Base-by-base conservation (phyloP, 140 eudicot species). In the Oenanthe javanica region DNA sequence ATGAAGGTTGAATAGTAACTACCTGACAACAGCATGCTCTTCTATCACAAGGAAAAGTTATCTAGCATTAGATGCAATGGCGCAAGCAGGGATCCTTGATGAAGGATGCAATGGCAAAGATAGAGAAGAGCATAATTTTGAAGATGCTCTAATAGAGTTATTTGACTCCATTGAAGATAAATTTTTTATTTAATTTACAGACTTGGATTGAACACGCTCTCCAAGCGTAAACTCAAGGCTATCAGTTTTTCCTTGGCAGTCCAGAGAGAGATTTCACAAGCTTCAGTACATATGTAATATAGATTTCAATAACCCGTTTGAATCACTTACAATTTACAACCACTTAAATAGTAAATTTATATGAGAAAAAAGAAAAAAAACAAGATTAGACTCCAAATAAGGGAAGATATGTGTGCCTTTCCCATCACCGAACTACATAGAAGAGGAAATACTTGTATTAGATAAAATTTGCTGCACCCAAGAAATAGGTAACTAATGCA, bases 61-160 rank as follows among this genome's bases (percentile, higher is more conserved):
- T 90, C 77, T 86, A 91, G 36, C 99, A 97, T 97, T 90, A 63
- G 99, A 95, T 77, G 99, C 92, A 80, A 77, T 95, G 83, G 97
- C 93, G 63, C 93, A 93, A 64, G 95, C 92, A 6, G 97, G 99
- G 51, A 86, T 95, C 23, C 86, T 97, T 11, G 97, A 95, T 12
- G 97, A 90, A 74, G 99, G 92, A 31, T 31, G 31, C 31, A 31
- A 31, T 31, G 31, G 31, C 31, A 31, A 31, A 31, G 31, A 31
- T 31, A 31, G 31, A 31, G 31, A 31, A 31, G 31, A 31, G 31
- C 31, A 31, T 31, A 31, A 31, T 31, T 31, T 31, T 31, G 31
- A 31, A 31, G 31, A 31, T 31, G 31, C 31, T 31, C 31, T 31
- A 31, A 31, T 31, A 31, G 31, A 31, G 31, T 31, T 31, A 31